Base-by-base conservation (phyloP, 306 rosid genomes). In the Mimosa bimucronata region DNA sequence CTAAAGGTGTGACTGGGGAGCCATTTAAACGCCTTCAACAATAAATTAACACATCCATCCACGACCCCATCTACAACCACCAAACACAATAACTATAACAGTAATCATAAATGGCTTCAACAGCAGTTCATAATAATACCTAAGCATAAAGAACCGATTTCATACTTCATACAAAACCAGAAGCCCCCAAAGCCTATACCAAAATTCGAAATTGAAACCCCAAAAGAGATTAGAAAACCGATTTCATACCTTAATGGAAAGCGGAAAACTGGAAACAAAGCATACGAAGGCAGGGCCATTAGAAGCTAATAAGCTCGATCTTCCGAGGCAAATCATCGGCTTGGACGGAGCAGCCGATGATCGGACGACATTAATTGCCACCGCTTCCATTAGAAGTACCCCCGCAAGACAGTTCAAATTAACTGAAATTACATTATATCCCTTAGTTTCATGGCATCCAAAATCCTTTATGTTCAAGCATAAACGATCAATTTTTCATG, bases 341-440 rank as follows among this genome's bases (percentile, higher is more conserved):
- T 77, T n/a, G 11, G n/a, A 74, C 31, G 66, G 60, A 21, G 79
- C 70, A n/a, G 76, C 62, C 28, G 89, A 79, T 45, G 92, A 90
- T 74, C 88, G 84, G 69, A 88, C 64, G 30, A 91, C 53, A 7
- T 83, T 81, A 0, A 89, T 13, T 42, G 87, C 83, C 19, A 53
- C 55, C 53, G 90, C 87, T 25, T 91, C 95, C 94, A 94, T 90
- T 74, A 38, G 79, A 66, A 75, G 79, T n/a, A n/a, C n/a, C 86
- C 81, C 83, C 77, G 86, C 48, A 15, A 74, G 57, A 64, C 29
- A n/a, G n/a, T n/a, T n/a, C n/a, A n/a, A n/a, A n/a, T n/a, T n/a
- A n/a, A n/a, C n/a, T n/a, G n/a, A n/a, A n/a, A n/a, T n/a, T n/a
- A n/a, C n/a, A n/a, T n/a, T n/a, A n/a, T n/a, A n/a, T n/a, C n/a